Conservation (phyloP, 1,284 basidiomycete species). For the Exobasidium cylindrosporum region DNA sequence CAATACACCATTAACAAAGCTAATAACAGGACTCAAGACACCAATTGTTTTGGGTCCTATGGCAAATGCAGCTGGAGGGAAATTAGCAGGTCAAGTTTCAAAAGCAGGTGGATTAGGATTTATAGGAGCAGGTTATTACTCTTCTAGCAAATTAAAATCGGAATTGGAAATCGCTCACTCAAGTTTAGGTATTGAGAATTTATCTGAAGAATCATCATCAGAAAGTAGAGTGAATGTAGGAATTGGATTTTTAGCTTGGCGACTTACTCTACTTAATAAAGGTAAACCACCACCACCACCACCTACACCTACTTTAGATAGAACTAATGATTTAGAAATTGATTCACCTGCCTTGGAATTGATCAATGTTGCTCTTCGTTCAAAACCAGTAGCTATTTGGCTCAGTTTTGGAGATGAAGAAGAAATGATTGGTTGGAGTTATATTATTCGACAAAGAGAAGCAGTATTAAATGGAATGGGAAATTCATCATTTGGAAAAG, state of each 20-base stretch:
- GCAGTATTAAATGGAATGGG: slow-evolving; percentile 22
- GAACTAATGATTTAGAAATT: slow-evolving; percentile 4
- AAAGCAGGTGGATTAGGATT: slow-evolving; percentile 49
- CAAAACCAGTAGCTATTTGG: slow-evolving; percentile 42
- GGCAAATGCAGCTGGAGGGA: slow-evolving; percentile 45
- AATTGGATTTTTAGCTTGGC: slow-evolving; percentile 48
- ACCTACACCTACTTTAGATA: slow-evolving; percentile 9
- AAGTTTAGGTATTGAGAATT: slow-evolving; percentile 17
- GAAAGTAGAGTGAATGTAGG: slow-evolving; percentile 33
- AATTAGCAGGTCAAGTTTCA: slow-evolving; percentile 41
- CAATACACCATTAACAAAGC: not conserved
- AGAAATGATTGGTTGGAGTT: slow-evolving; percentile 33
- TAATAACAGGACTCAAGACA: slow-evolving; percentile 5
- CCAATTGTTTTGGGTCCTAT: slow-evolving; percentile 31
- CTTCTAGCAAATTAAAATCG: slow-evolving; percentile 19
- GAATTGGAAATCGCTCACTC: slow-evolving; percentile 29
- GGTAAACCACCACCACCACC: slow-evolving; percentile 20
- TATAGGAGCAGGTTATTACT: slow-evolving; percentile 48
- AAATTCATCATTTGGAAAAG: slow-evolving; percentile 17
- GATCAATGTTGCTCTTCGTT: slow-evolving; percentile 30
- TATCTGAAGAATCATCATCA: not conserved
- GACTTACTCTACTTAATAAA: slow-evolving; percentile 30
- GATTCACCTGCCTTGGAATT: slow-evolving; percentile 20
- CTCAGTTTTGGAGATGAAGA: slow-evolving; percentile 42
- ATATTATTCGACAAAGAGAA: slow-evolving; percentile 29